Base-by-base conservation (phyloP, 176 grass and related monocot genomes). In the Triticum monococcum region DNA sequence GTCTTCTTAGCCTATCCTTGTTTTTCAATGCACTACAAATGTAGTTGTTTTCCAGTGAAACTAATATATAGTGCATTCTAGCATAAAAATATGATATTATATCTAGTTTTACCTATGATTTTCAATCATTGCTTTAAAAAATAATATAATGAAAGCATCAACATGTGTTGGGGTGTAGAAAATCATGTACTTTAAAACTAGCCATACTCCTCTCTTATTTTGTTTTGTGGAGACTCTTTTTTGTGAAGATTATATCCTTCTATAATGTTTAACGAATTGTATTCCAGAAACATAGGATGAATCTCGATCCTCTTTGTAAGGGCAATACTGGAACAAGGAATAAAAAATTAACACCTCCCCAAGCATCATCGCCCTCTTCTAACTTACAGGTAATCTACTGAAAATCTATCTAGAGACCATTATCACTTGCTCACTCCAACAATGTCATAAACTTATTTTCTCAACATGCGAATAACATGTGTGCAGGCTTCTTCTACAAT, bases 281-380 rank as follows among this genome's bases (percentile, higher is more conserved):
- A 13, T 35, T 88, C 36, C 80, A 88, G 80, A 88, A 88, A 13
- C 5, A 82, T 60, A 52, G 63, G 3, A 2, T 57, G 33, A 57
- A 16, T 60, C 1, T 81, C 8, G 3, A 43, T 1, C 13, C 23
- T 64, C 7, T 14, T 24, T 12, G 1, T 10, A 40, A 12, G 7
- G 60, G 22, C 12, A 60, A 41, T 6, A 17, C n/a, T 26, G 62
- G 13, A 28, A 64, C 2, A 9, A 40, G 14, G 38, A 13, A n/a
- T 6, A 18, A 17, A 0, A n/a, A 2, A 5, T 40, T 6, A 83
- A 6, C 24, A 60, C 30, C 22, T 38, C 20, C 52, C 4, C 84
- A 70, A 43, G 33, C 30, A 59, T 20, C n/a, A 35, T 60, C 60
- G 4, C 3, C 14, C 6, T 12, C 75, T 16, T 10, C 46, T n/a